A percentile compares a stretch with the other conserved stretches of the same genome.
Conservation (phyloP, 371 early-diverging fungal genomes). For the Batrachochytrium dendrobatidis region DNA sequence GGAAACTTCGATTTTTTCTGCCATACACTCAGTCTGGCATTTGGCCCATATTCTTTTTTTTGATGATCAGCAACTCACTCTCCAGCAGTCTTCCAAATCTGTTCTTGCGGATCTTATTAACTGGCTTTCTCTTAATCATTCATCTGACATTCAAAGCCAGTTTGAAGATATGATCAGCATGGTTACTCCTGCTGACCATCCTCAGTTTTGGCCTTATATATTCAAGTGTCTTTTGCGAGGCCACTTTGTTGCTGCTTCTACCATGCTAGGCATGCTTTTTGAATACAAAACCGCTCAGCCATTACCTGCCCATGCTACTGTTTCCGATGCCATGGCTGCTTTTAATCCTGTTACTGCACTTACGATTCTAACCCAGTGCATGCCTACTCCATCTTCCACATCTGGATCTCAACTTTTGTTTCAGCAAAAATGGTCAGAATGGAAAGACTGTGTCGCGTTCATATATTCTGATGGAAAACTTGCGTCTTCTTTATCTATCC, state of each 20-base stretch:
- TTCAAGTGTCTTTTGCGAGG: constrained; percentile 11
- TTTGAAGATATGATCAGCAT: background rate
- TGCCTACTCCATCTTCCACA: background rate
- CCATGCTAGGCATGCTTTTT: constrained; percentile 3
- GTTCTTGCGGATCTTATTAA: background rate
- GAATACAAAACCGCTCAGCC: background rate
- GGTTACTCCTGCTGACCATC: constrained; percentile 4
- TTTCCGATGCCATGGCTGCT: background rate
- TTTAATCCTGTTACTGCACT: background rate
- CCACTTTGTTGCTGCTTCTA: constrained; percentile 5
- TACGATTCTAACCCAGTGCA: background rate
- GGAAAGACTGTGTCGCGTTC: constrained; percentile 5
- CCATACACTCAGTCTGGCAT: background rate
- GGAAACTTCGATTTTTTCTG: background rate
- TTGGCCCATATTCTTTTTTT: constrained; percentile 1
- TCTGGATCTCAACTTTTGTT: background rate
- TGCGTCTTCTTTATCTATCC: background rate
- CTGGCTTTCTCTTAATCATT: background rate
- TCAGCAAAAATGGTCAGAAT: background rate
- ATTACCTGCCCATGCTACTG: background rate
- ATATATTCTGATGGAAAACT: background rate
- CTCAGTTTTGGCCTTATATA: constrained; percentile 9
- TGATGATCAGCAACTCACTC: background rate
- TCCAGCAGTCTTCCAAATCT: background rate
- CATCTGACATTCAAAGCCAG: background rate